A percentile compares a stretch with the other conserved stretches of the same genome.
Evolutionary conservation across 129 eudicot species (phyloP).

Genomic region (Ambrosia artemisiifolia): DNA sequence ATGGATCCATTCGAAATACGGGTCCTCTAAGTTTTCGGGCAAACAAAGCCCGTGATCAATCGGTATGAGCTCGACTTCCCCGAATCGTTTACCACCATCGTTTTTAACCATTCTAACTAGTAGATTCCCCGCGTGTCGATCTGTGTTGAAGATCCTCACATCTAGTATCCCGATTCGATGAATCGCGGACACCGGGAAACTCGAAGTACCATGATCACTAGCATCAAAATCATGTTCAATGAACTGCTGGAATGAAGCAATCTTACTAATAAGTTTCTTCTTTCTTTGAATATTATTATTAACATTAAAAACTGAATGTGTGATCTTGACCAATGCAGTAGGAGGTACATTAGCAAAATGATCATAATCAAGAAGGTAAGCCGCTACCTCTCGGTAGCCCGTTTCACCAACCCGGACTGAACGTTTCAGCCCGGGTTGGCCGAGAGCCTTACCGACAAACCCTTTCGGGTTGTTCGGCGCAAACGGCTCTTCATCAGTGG

Average conservation of each 20-base stretch:
- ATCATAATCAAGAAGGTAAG: conserved; percentile 64
- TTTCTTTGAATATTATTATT: conserved; percentile 53
- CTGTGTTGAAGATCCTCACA: conserved; percentile 82
- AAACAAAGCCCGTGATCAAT: conserved; percentile 82
- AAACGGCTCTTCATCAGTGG: conserved; percentile 83
- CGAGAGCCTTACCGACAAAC: conserved; percentile 85
- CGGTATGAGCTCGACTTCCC: conserved; percentile 65
- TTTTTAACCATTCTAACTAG: conserved; percentile 57
- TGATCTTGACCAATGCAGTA: conserved; percentile 82
- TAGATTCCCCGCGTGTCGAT: conserved; percentile 85
- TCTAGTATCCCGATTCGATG: conserved; percentile 94
- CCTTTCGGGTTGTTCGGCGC: conserved; percentile 93
- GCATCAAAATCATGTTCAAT: conserved; percentile 92
- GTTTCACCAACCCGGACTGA: conserved; percentile 90
- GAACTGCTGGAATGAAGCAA: conserved; percentile 85
- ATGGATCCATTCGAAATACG: conserved; percentile 91
- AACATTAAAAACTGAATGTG: conserved; percentile 80
- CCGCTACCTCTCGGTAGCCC: conserved; percentile 79
- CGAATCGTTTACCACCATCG: conserved; percentile 49
- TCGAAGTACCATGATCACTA: conserved; percentile 87
- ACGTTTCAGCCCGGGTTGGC: conserved; percentile 79
- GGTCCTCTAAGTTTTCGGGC: conserved; percentile 78
- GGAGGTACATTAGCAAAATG: conserved; percentile 50
- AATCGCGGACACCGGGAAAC: conserved; percentile 81
- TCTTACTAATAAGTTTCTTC: conserved; percentile 63